Conservation (phyloP, 352 stramenopile genomes). For the Aphanomyces euteiches region DNA sequence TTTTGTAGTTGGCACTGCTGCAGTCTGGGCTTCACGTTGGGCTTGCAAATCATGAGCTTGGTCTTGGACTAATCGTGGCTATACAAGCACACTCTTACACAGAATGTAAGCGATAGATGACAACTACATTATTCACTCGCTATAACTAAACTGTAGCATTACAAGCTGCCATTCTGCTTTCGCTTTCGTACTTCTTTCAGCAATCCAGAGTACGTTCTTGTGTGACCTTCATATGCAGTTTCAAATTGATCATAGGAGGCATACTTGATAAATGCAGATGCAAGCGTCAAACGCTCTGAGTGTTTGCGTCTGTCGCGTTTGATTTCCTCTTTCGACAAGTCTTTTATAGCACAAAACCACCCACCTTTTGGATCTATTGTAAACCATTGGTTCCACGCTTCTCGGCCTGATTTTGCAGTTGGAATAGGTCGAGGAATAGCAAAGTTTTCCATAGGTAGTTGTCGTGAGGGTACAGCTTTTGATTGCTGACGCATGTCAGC, state of each 20-base stretch:
- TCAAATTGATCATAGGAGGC: background rate
- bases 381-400: slow-evolving; percentile 17
- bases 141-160: background rate
- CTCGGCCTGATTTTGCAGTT: background rate
- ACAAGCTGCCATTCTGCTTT: slow-evolving; percentile 1
- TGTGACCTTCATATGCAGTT: slow-evolving; percentile 3
- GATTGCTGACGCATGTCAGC: background rate
- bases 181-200: slow-evolving; percentile 14
- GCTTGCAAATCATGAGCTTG: too few species aligned
- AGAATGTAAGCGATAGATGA: too few species aligned
- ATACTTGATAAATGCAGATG: background rate
- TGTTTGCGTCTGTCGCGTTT: slow-evolving; percentile 9
- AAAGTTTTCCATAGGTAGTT: background rate
- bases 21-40: too few species aligned
- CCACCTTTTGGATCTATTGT: background rate
- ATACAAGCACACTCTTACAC: too few species aligned
- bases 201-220: background rate
- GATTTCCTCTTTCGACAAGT: background rate
- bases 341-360: background rate
- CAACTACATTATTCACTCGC: too few species aligned
- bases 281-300: slow-evolving; percentile 3
- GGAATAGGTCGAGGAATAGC: slow-evolving; percentile 1
- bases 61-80: too few species aligned
- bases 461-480: background rate
- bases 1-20: too few species aligned